Base-by-base conservation (phyloP, 805 yeast species). In the Metschnikowia hibisci region DNA sequence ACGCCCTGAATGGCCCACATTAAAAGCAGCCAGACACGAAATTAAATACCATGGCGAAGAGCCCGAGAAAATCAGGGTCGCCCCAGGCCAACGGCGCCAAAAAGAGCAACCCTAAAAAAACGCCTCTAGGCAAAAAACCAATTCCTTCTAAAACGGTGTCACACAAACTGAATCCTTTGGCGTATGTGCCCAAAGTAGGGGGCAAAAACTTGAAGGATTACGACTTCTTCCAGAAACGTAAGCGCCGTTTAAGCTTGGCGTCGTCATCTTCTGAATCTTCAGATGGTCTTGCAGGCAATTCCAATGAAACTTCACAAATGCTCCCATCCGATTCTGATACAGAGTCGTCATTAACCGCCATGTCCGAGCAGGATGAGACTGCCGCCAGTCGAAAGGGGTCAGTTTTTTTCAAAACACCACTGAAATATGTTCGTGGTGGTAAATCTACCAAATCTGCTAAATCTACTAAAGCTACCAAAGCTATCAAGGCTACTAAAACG, bases 341-440 rank as follows among this genome's bases (percentile, higher is more conserved):
- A 1, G 75, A 69, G 38, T 63, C 69, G 12, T 67, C 73, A 0
- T 53, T 70, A 26, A 70, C 73, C 0, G 74, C 71, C 2, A 69
- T 69, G 46, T 53, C 56, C 1, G 57, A 53, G 23, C 44, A 50
- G 20, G 55, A 52, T n/a, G 54, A 49, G 20, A 38, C 42, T 2
- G 47, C 45, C 2, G 52, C 47, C 14, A 45, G 46, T 34, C 39
- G 52, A 18, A 45, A 39, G 22, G 53, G 52, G 13, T 44, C 55
- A 0, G 53, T 43, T n/a, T 39, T 48, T 28, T 44, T 51, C 23
- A 45, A 41, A 3, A n/a, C n/a, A 13, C 20, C 34, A 10, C 28
- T 7, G 26, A 16, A 12, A 6, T 8, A 20, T 8, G 23, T 20
- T 20, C 23, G 23, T 20, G 23, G 23, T 8, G 23, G 23, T 8